Evolutionary conservation across 129 eudicot genomes (phyloP), one percentile per base, ranked within the genome.

Genomic region (Rutidosis leptorrhynchoides): DNA sequence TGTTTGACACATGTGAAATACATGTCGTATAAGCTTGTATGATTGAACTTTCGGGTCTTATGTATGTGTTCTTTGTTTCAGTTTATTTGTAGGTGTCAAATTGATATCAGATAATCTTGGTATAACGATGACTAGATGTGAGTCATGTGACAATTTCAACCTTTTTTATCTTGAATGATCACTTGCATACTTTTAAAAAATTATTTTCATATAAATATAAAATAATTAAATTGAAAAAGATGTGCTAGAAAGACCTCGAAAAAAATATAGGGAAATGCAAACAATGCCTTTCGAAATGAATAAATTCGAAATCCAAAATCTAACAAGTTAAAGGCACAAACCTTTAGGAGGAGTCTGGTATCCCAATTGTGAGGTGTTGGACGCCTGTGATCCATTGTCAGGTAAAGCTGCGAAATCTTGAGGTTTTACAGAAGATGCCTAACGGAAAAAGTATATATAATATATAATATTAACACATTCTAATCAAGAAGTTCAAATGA

Each of bases 301-400:
- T 33, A 64, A 59, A 40, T 51, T 75, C 52, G 59, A 74, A 20
- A 57, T 67, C 52, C 24, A 37, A 65, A 56, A 32, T 59, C 32
- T 28, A 52, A 51, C 7, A 58, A 58, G 57, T 69, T 48, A 37
- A 29, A 48, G 55, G 69, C 52, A 65, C 84, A 51, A 65, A 90
- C 97, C 97, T 77, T 77, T 83, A 40, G 78, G 54, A 46, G 88
- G 71, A 70, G 73, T 76, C 62, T 73, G 87, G 76, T 82, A 74
- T 73, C 84, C 87, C 69, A 79, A 54, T 52, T 78, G 87, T 28
- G 85, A 79, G 21, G 90, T 67, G 48, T 70, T 80, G 21, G 95
- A 79, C 53, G 78, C 90, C 71, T 83, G 88, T 67, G 90, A 76
- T 63, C 84, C 84, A 70, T 74, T 80, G 77, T 78, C 95, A 68